Base-by-base conservation (phyloP, 2,329 filamentous ascomycete genomes). In the Arthrobotrys sinensis region DNA sequence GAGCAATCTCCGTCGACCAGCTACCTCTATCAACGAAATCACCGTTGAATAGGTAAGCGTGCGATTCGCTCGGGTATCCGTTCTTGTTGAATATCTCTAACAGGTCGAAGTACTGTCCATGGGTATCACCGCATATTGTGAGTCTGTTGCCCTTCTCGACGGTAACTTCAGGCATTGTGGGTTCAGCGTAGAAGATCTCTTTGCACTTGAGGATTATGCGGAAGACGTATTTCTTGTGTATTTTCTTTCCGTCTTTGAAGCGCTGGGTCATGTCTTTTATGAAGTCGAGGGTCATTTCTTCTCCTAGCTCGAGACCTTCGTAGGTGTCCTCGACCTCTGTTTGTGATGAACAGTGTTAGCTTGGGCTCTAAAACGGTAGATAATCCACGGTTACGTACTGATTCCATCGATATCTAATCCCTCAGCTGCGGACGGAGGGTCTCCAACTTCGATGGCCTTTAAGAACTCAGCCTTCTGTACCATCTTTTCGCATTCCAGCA, bases 1-100 rank as follows among this genome's bases (percentile, higher is more conserved):
- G 88, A 10, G 94, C 95, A 81, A 99, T 96, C 84, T 99, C 96
- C n/a, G 91, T 94, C 5, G 95, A 98, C 96, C 96, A 99, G 43
- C 94, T 97, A 32, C 96, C 96, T 84, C 96, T 90, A 84, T 99
- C 96, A 67, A 99, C 96, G 83, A 99, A 99, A 85, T 99, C 96
- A 80, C 96, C 96, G 84, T 99, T 99, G 88, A 99, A 99, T 11
- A 99, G 88, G 84, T 98, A 99, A 84, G 91, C 92, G 84, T 98
- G 94, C 83, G 92, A 93, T 79, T 95, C 93, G 14, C 89, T 89
- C 0, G 96, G 96, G 80, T 88, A 89, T 48, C 96, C 96, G 82
- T 97, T 97, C 72, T 96, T 88, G 80, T 93, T 88, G 90, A 99
- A 99, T 80, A 99, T 92, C 84, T 99, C 93, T 87, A 99, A 91